Evolutionary conservation across 2,329 filamentous ascomycete genomes (phyloP).

Genomic region (Fusarium longipes): DNA sequence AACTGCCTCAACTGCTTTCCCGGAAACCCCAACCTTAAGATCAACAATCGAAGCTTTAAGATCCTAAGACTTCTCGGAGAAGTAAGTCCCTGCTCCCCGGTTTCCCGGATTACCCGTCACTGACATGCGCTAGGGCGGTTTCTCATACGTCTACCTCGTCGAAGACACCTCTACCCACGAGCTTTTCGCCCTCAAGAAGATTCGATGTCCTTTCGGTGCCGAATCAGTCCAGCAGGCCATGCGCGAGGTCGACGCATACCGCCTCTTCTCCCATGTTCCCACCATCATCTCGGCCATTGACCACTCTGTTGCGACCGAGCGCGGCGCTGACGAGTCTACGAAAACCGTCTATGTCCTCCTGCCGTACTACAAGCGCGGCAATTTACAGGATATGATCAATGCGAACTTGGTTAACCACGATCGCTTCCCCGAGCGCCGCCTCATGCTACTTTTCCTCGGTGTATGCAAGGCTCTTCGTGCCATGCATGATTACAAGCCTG

Average conservation of each 20-base stretch:
- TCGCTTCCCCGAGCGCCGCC: conserved; percentile 83
- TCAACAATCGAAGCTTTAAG: conserved; percentile 96
- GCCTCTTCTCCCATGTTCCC: conserved; percentile 82
- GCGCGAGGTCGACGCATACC: conserved; percentile 97
- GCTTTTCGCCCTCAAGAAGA: conserved; percentile 97
- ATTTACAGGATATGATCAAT: conserved; percentile 98
- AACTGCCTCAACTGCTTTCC: conserved; percentile 98
- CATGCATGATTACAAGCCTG: conserved; percentile 86
- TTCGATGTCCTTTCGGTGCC: conserved; percentile 96
- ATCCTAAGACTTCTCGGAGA: conserved; percentile 93
- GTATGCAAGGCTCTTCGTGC: conserved; percentile 87
- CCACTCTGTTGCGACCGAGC: conserved; percentile 82
- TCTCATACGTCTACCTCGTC: conserved; percentile 98
- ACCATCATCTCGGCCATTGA: conserved; percentile 91
- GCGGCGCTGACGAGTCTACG: conserved; percentile 69
- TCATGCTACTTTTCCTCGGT: conserved; percentile 92
- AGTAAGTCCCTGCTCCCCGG: conserved; percentile 60
- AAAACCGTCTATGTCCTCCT: conserved; percentile 98
- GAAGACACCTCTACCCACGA: conserved; percentile 87
- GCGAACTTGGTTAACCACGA: conserved; percentile 97
- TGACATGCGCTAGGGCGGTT: conserved; percentile 75
- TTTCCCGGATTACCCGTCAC: background rate
- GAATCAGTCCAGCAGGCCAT: conserved; percentile 95
- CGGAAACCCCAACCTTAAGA: conserved; percentile 90
- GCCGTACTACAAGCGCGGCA: conserved; percentile 94